Evolutionary conservation across 176 grass and related monocot genomes (phyloP), one percentile per base, ranked within the genome.

Genomic region (Aegilops umbellulata): DNA sequence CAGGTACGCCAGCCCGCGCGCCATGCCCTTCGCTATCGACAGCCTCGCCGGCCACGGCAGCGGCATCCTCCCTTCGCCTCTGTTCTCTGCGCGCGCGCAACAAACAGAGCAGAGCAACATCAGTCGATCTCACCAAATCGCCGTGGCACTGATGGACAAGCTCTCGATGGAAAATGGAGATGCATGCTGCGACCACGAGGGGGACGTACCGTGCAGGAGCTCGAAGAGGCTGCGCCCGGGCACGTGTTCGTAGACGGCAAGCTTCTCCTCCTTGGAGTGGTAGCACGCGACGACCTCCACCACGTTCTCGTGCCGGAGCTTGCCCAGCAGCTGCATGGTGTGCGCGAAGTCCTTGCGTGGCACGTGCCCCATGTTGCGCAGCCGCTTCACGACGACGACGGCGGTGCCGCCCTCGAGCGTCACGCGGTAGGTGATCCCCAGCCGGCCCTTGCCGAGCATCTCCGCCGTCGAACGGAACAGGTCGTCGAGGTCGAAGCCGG

Each of bases 181-280:
- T 57, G 49, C 16, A 19, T 53, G 49, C 2, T 53, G 49, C 14
- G 44, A 47, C 44, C 44, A 47, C 12, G 44, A 47, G 4, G 35
- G 9, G 7, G 30, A 42, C 49, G 8, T 92, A 91, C 97, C 97
- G 12, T 99, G 97, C 1, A 99, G 88, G 12, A 99, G 90, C 20
- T 99, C 90, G 85, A 90, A 94, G 72, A 99, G 90, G 88, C 90
- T 99, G 69, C 53, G 82, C 15, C 92, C 94, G 46, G 74, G 83
- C 24, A 99, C 23, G 79, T 94, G 79, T 16, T 99, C 97, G 87
- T 90, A 99, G 27, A 96, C 86, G 23, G 83, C 80, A 0, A 99
- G 86, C 86, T 99, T 95, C 88, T 99, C 97, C 42, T 99, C 94
- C 80, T 85, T 85, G 85, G 97, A 99, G 85, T 88, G 85, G 84